Evolutionary conservation across 2,329 filamentous ascomycete genomes (phyloP).

Genomic region (Sclerotinia minor): DNA sequence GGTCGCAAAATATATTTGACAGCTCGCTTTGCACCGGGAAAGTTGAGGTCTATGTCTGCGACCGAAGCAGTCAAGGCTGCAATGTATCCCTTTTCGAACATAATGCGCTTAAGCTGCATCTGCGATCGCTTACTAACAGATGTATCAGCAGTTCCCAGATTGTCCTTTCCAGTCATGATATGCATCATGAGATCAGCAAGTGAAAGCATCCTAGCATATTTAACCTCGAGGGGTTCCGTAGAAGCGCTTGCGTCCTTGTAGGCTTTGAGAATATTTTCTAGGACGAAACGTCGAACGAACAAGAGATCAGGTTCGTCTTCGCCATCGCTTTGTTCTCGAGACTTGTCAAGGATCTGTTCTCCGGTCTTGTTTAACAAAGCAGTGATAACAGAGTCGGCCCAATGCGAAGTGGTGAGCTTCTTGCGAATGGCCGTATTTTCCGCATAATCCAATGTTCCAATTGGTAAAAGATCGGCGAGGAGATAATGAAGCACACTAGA

Average conservation of each 20-base stretch:
- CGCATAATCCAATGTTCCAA: slow-evolving; percentile 63
- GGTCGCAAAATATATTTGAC: slow-evolving; percentile 96
- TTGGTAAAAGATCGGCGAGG: slow-evolving; percentile 72
- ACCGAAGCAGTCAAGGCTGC: slow-evolving; percentile 86
- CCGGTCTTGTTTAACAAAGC: slow-evolving; percentile 85
- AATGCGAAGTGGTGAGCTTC: slow-evolving; percentile 77
- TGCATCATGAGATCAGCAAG: slow-evolving; percentile 90
- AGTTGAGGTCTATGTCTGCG: slow-evolving; percentile 92
- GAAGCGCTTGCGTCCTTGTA: slow-evolving; percentile 85
- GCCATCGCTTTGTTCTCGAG: slow-evolving; percentile 59
- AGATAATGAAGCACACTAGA: slow-evolving; percentile 93
- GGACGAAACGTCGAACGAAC: slow-evolving; percentile 90
- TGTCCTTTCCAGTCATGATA: slow-evolving; percentile 82
- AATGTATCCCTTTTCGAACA: slow-evolving; percentile 98
- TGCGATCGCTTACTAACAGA: slow-evolving; percentile 58
- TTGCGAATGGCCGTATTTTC: slow-evolving; percentile 82
- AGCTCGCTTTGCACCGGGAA: slow-evolving; percentile 86
- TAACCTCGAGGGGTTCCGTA: slow-evolving; percentile 75
- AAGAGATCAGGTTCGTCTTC: slow-evolving; percentile 82
- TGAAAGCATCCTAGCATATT: slow-evolving; percentile 84
- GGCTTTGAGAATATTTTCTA: slow-evolving; percentile 88
- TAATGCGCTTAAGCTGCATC: slow-evolving; percentile 83
- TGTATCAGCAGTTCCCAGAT: slow-evolving; percentile 50
- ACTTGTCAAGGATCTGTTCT: slow-evolving; percentile 65
- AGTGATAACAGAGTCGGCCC: slow-evolving; percentile 83